Evolutionary conservation across 2,329 filamentous ascomycete species (phyloP), one percentile per base, ranked within the genome.

Genomic region (Dothideomycetidae sp.): DNA sequence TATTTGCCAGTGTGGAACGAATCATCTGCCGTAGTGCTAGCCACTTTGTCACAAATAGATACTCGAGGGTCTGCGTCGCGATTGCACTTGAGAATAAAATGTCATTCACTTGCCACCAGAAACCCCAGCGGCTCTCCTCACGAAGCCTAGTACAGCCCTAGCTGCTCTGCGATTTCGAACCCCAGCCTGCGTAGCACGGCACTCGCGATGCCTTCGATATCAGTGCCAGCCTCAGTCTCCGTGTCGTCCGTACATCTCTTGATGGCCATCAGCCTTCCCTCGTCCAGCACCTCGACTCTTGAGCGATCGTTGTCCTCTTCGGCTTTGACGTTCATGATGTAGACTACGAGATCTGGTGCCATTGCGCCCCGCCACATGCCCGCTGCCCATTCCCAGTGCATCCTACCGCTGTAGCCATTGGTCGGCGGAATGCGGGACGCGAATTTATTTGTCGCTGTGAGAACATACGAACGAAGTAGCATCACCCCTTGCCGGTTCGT

Each of bases 331-430:
- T 60, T 55, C 29, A 64, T 67, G 12, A 81, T 69, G 50, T 80
- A 83, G 17, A 90, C 66, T 1, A 80, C 80, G 31, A 88, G 61
- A 56, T 96, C 88, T 0, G 88, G 75, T 0, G 81, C 83, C 1
- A 86, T 69, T 37, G 82, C 80, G 7, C 84, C 83, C 7, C 86
- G 76, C 88, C 88, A 96, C 14, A 94, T 70, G 30, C 81, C 88
- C 23, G 88, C 88, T 66, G 90, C 84, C 88, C 88, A 96, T 57
- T 92, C 81, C 85, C 88, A 96, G 60, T 96, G 88, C 50, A 93
- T 85, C n/a, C 81, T 70, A 0, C 81, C 76, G 11, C 75, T 71
- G 55, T 92, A 93, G 5, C 70, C 67, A 52, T 93, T 85, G 12
- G 68, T 63, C 46, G 92, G 84, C 1, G 81, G 78, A 30, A 86